These are phyloP conservation scores for Pilatotrama ljubarskyi DNA, from an alignment of 768 basidiomycete genomes.

Conservation along the genomic window DNA sequence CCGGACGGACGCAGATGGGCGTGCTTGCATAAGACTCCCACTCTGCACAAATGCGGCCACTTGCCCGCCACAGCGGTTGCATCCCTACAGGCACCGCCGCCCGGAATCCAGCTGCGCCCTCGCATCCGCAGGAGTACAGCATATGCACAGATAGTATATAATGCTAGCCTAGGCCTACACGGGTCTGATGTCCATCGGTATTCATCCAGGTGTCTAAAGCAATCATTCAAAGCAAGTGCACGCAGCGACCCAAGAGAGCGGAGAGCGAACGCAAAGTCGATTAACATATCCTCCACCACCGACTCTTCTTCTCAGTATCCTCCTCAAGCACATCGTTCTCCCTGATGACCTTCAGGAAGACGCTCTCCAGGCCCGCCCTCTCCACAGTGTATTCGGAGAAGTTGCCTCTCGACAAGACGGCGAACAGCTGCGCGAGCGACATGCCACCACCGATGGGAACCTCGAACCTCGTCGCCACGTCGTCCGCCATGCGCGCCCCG, in stretches of 20 bases:
- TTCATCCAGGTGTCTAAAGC: background rate
- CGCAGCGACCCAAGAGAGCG: background rate
- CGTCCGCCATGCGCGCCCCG: slow-evolving; percentile 65
- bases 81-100: background rate
- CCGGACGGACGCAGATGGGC: slow-evolving; percentile 1
- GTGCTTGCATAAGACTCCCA: slow-evolving; percentile 22
- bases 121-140: background rate
- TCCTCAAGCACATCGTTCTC: slow-evolving; percentile 59
- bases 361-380: slow-evolving; percentile 67
- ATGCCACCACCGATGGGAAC: slow-evolving; percentile 53
- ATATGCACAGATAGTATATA: no score
- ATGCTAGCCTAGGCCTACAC: no score
- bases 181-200: background rate
- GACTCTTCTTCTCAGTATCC: slow-evolving; percentile 28
- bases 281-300: slow-evolving; percentile 22
- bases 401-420: slow-evolving; percentile 48
- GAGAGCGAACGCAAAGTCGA: background rate
- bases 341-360: slow-evolving; percentile 70
- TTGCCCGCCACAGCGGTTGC: background rate
- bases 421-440: slow-evolving; percentile 62
- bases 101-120: background rate
- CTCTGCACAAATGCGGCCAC: slow-evolving; percentile 1
- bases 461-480: slow-evolving; percentile 75
- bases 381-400: slow-evolving; percentile 73
- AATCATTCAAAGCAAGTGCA: background rate